Conservation (phyloP, 345 rosid genomes). For the Euphorbia pulcherrima region DNA sequence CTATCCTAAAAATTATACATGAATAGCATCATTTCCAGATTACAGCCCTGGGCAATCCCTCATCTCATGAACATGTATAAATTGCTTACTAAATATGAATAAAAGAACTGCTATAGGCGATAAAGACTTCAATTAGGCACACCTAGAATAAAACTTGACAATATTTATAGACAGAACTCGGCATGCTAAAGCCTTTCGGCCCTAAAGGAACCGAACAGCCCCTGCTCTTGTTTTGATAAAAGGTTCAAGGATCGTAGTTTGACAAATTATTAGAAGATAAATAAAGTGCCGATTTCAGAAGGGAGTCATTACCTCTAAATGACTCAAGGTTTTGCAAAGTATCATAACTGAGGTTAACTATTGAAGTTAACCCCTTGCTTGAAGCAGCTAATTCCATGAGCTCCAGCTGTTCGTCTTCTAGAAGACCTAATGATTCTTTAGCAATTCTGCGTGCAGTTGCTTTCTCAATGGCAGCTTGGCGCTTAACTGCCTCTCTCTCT, state of each 20-base stretch:
- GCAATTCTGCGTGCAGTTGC: constrained; percentile 98
- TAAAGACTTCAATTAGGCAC: neutral
- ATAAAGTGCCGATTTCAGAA: neutral
- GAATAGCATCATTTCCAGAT: neutral
- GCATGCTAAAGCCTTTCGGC: too few relatives aligned
- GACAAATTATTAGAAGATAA: neutral
- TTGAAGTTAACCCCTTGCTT: constrained; percentile 68
- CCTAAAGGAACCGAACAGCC: neutral
- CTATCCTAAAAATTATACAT: neutral
- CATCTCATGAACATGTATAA: neutral
- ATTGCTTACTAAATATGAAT: neutral
- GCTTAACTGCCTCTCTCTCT: constrained; percentile 83
- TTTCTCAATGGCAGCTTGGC: constrained; percentile 85
- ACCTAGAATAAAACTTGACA: neutral
- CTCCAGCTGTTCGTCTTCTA: constrained; percentile 98
- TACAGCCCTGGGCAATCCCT: neutral
- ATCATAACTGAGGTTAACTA: constrained; percentile 74
- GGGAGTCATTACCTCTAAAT: constrained; percentile 60
- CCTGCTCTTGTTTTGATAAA: neutral
- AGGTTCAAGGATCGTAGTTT: neutral
- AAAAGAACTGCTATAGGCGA: neutral
- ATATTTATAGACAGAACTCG: neutral
- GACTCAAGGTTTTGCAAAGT: constrained; percentile 75
- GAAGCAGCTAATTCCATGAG: constrained; percentile 96
- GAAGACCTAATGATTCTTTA: constrained; percentile 94